A percentile compares a stretch with the other conserved stretches of the same genome.
Conservation (phyloP, 2,329 filamentous ascomycete species). For the Fusarium vanettenii region DNA sequence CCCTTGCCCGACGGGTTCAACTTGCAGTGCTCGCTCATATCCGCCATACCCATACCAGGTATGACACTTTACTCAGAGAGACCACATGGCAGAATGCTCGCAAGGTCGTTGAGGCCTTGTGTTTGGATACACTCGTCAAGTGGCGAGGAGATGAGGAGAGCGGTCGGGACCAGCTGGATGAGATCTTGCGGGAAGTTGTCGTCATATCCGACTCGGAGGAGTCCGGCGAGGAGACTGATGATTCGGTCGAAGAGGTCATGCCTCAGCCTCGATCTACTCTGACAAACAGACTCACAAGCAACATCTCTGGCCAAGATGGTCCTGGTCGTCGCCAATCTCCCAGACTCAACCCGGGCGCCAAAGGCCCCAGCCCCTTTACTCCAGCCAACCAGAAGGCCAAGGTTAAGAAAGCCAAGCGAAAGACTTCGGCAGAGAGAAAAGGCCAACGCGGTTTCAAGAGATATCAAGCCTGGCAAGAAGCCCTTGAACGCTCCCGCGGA, state of each 20-base stretch:
- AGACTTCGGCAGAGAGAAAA: slow-evolving; percentile 46
- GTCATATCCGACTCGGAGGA: slow-evolving; percentile 72
- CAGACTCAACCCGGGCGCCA: slow-evolving; percentile 19
- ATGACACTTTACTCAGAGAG: slow-evolving; percentile 70
- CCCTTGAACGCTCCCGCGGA: slow-evolving; percentile 46
- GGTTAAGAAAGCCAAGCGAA: slow-evolving; percentile 45
- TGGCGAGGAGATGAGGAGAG: slow-evolving; percentile 79
- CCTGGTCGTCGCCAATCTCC: slow-evolving; percentile 32
- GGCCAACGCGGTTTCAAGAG: slow-evolving; percentile 59
- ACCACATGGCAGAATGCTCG: slow-evolving; percentile 69
- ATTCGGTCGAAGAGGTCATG: slow-evolving; percentile 44
- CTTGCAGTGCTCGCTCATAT: slow-evolving; percentile 75
- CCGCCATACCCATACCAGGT: slow-evolving; percentile 73
- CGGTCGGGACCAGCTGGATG: slow-evolving; percentile 74
- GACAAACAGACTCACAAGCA: slow-evolving; percentile 18
- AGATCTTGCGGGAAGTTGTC: slow-evolving; percentile 74
- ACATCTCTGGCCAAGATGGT: slow-evolving; percentile 24
- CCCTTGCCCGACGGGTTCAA: slow-evolving; percentile 71
- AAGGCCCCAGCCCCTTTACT: slow-evolving; percentile 22
- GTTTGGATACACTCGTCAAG: slow-evolving; percentile 75
- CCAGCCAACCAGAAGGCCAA: slow-evolving; percentile 36
- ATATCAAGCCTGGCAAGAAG: slow-evolving; percentile 58
- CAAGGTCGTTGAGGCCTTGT: slow-evolving; percentile 69
- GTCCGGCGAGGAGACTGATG: slow-evolving; percentile 52
- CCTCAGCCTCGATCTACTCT: slow-evolving; percentile 14